phyloP scores from a whole-genome alignment of 768 basidiomycete genomes.

The Nidula microcarpa region DNA sequence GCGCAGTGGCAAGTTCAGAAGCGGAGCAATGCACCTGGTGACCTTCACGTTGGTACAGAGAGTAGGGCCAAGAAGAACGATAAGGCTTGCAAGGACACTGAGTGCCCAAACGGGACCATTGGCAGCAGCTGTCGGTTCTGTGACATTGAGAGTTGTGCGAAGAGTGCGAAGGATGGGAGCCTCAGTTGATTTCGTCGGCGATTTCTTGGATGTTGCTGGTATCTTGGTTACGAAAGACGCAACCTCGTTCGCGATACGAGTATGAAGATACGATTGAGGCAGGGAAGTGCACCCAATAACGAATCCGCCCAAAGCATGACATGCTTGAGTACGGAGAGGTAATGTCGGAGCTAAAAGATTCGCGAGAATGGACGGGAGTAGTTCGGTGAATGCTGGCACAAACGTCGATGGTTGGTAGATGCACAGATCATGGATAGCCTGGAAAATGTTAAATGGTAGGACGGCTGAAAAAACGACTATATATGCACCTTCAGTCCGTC shows the following conservation, averaged over 20 bases:
- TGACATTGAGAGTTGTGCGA: conserved; percentile 53
- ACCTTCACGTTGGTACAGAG: conserved; percentile 42
- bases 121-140: conserved; percentile 57
- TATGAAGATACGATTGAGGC: conserved; percentile 45
- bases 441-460: neutral
- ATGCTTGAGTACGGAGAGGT: conserved; percentile 66
- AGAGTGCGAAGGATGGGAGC: conserved; percentile 61
- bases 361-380: conserved; percentile 58
- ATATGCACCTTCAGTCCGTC: conserved; percentile 71
- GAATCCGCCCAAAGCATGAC: conserved; percentile 71
- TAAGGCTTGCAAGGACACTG: conserved; percentile 59
- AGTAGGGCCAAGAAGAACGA: conserved; percentile 61
- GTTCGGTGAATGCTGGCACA: conserved; percentile 55
- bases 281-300: conserved; percentile 50
- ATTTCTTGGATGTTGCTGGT: conserved; percentile 33
- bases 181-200: conserved; percentile 37
- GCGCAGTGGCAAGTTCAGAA: conserved; percentile 53
- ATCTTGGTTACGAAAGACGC: conserved; percentile 43
- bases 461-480: conserved; percentile 2
- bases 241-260: conserved; percentile 47
- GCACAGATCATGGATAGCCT: conserved; percentile 75
- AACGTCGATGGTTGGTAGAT: conserved; percentile 63
- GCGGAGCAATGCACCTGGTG: conserved; percentile 40
- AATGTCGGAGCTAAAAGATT: conserved; percentile 65
- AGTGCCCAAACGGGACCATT: conserved; percentile 81